Conservation (phyloP, 305 asterid species). For the Fraxinus dipetala region DNA sequence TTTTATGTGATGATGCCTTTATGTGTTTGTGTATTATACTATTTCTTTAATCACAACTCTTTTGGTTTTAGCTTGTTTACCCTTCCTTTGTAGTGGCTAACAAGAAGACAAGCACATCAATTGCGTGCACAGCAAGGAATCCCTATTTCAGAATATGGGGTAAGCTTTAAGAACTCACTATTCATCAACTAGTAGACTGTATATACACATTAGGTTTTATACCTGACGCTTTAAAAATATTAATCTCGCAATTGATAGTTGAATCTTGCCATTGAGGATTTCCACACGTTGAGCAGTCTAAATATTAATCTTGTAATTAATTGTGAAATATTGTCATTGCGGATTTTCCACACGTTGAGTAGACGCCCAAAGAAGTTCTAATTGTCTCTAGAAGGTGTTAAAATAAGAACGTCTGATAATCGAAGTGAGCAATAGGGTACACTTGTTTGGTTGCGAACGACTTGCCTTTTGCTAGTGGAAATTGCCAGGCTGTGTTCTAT, state of each 20-base stretch:
- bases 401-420: background rate
- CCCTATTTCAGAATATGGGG: constrained; percentile 92
- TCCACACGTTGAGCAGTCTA: background rate
- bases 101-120: constrained; percentile 82
- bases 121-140: constrained; percentile 92
- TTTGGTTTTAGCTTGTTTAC: constrained; percentile 10
- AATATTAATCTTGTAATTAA: background rate
- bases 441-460: background rate
- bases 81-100: constrained; percentile 57
- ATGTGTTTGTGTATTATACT: background rate
- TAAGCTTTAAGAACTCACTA: constrained; percentile 37
- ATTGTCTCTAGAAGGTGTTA: background rate
- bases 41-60: background rate
- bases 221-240: background rate
- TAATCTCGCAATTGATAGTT: background rate
- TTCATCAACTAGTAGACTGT: background rate
- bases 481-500: background rate
- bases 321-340: background rate
- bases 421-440: background rate
- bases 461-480: background rate
- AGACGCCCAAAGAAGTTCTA: too few species aligned
- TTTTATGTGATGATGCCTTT: background rate
- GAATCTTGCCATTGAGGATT: background rate
- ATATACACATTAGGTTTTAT: background rate
- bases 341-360: background rate